Base-by-base conservation (phyloP, 768 basidiomycete genomes). In the Naganishia kalamii region DNA sequence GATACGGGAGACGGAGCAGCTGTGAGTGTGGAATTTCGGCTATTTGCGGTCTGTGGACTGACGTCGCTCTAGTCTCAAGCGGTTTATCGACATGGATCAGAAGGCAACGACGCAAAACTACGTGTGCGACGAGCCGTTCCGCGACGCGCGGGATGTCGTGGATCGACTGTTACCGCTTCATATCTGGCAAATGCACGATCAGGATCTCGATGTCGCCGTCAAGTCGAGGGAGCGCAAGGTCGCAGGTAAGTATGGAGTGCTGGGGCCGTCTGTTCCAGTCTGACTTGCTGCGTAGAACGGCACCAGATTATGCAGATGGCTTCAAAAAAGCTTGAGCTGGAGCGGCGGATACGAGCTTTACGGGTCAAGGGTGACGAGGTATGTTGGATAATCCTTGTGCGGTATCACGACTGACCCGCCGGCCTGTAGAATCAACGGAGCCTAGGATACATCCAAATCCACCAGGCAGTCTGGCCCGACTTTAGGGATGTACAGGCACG, bases 121-220 rank as follows among this genome's bases (percentile, higher is more conserved):
- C 27, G 15, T 60, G 23, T 54, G 54, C 4, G 64, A 41, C 11
- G 52, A 65, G 17, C 64, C 64, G 1, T 73, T 73, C 52, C 46
- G 30, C 12, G 65, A 68, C 17, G 65, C 57, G 33, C 50, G 65
- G n/a, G 72, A 73, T 59, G 68, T 68, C 13, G 68, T 73, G 19
- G 70, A 73, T 40, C 44, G 63, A 23, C 62, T 73, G 37, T 23
- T 73, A 27, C 72, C 72, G 4, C 71, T 69, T 61, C 72, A 73
- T 59, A 57, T 73, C 23, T 73, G 72, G 72, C 72, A 73, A 49
- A 57, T 73, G 13, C 67, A 69, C 46, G 70, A 71, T 54, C 68
- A 73, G 57, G 72, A 73, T 52, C 49, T 73, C 5, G 68, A 70
- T 29, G 60, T 65, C 7, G 19, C n/a, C 41, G 35, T 30, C n/a